These are phyloP conservation scores for Austroboletus eburneus DNA, from an alignment of 768 basidiomycete species.

Conservation along the genomic window DNA sequence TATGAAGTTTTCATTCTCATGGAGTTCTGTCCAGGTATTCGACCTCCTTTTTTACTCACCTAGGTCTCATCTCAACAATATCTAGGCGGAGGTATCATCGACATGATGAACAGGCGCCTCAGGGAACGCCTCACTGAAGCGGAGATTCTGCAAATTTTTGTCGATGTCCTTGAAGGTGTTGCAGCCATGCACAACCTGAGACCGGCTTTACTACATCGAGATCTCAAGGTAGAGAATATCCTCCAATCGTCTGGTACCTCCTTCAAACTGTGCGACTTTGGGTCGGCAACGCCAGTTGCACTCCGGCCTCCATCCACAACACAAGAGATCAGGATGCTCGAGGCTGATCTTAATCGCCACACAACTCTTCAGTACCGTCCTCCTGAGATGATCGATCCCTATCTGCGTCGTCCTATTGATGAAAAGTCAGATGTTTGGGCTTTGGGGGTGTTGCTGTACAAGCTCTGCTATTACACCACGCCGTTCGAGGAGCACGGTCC, in stretches of 20 bases:
- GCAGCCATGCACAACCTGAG: constrained; percentile 94
- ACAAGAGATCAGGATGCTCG: constrained; percentile 82
- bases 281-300: constrained; percentile 78
- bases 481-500: constrained; percentile 98
- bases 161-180: constrained; percentile 95
- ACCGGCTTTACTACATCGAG: constrained; percentile 90
- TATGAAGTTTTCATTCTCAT: constrained; percentile 98
- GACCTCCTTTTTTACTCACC: not conserved
- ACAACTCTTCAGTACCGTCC: constrained; percentile 97
- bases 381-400: constrained; percentile 97
- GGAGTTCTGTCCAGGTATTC: constrained; percentile 90
- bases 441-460: constrained; percentile 92
- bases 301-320: constrained; percentile 67
- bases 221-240: constrained; percentile 99
- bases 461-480: constrained; percentile 98
- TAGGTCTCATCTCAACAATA: constrained; percentile 8
- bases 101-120: constrained; percentile 98
- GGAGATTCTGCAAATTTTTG: constrained; percentile 97
- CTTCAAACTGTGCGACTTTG: constrained; percentile 98
- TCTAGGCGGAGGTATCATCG: constrained; percentile 94
- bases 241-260: constrained; percentile 78
- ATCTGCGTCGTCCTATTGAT: constrained; percentile 77
- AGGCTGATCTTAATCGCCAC: constrained; percentile 88
- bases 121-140: constrained; percentile 92
- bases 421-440: constrained; percentile 99